Evolutionary conservation across 768 basidiomycete genomes (phyloP).

Genomic region (Boletus reticulatus): DNA sequence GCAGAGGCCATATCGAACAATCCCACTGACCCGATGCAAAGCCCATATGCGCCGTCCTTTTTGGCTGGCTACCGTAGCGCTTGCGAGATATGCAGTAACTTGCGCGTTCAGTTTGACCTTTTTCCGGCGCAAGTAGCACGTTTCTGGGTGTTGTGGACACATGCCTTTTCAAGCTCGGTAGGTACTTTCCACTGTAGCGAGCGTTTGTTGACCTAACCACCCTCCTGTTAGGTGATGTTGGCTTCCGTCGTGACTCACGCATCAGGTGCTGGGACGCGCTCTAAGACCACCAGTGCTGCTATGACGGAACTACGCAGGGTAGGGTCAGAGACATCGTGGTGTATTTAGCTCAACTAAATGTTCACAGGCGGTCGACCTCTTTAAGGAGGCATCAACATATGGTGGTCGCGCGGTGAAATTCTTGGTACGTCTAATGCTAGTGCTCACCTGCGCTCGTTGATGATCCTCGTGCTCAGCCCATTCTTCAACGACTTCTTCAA

Average conservation of each 20-base stretch:
- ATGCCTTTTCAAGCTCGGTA: constrained; percentile 65
- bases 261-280: constrained; percentile 41
- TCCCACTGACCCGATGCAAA: constrained; percentile 66
- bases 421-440: constrained; percentile 41
- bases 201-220: not conserved
- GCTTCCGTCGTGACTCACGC: constrained; percentile 75
- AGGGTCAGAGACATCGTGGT: not conserved
- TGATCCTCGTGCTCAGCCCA: constrained; percentile 46
- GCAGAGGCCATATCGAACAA: constrained; percentile 67
- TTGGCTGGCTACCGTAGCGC: constrained; percentile 67
- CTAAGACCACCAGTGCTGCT: constrained; percentile 70
- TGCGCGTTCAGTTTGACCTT: constrained; percentile 47
- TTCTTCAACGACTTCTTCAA: constrained; percentile 55
- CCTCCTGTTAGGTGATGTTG: constrained; percentile 58
- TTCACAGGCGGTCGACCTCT: constrained; percentile 55
- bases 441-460: not conserved
- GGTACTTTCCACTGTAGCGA: constrained; percentile 17
- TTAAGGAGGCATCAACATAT: constrained; percentile 55
- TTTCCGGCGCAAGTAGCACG: constrained; percentile 60
- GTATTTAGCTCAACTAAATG: not conserved
- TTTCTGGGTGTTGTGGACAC: constrained; percentile 74
- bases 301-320: constrained; percentile 55
- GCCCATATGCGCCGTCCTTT: constrained; percentile 64
- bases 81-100: constrained; percentile 50
- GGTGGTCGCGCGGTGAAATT: constrained; percentile 73